These are phyloP conservation scores for Paraconiothyrium brasiliense DNA, from an alignment of 2,329 filamentous ascomycete genomes.

Conservation along the genomic window DNA sequence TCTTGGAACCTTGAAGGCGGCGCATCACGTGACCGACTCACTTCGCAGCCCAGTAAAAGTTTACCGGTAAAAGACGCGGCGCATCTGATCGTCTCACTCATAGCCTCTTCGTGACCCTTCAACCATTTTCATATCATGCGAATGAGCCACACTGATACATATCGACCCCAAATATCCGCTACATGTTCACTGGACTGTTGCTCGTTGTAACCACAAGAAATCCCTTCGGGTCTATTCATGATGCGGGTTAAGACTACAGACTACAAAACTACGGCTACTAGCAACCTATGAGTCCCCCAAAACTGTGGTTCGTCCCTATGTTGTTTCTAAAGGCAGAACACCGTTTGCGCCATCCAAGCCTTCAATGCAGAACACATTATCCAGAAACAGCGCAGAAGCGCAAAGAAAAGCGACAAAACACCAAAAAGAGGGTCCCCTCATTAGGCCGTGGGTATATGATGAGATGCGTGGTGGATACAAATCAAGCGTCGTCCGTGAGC, in stretches of 20 bases:
- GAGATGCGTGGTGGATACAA: slow-evolving; percentile 25
- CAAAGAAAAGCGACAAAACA: slow-evolving; percentile 21
- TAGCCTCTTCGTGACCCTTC: not conserved
- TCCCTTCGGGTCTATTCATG: slow-evolving; percentile 11
- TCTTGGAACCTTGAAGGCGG: not conserved
- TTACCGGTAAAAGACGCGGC: not conserved
- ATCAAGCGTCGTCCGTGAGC: slow-evolving; percentile 12
- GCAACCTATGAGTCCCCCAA: slow-evolving; percentile 3
- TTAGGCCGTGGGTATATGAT: slow-evolving; percentile 36
- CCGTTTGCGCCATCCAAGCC: slow-evolving; percentile 21
- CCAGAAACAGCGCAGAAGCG: slow-evolving; percentile 23
- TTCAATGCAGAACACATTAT: slow-evolving; percentile 24
- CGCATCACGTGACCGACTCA: not conserved
- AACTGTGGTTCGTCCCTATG: slow-evolving; percentile 1
- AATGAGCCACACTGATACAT: not conserved
- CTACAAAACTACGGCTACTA: slow-evolving; percentile 2
- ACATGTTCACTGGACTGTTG: too few species aligned
- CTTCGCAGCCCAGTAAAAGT: too few species aligned
- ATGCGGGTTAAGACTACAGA: slow-evolving; percentile 3
- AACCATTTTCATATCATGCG: not conserved
- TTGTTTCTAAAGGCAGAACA: slow-evolving; percentile 18
- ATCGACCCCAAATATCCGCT: too few species aligned
- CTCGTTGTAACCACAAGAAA: not conserved
- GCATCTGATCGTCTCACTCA: not conserved
- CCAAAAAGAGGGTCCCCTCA: slow-evolving; percentile 20